phyloP scores from a whole-genome alignment of 257 asterid genomes.

The Handroanthus guayacan region DNA sequence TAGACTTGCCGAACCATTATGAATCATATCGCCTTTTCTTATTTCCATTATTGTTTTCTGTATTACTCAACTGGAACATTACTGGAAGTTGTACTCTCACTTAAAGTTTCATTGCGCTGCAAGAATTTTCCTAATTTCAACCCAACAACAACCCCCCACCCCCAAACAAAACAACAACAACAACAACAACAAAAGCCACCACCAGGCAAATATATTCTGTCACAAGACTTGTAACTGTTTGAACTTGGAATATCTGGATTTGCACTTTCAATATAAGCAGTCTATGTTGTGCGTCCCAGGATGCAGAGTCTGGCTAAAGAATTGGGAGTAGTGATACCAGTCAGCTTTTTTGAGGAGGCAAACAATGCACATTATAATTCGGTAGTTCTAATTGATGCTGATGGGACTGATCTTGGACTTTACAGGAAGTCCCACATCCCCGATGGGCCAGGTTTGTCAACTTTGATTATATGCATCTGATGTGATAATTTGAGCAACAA shows the following conservation, averaged over 20 bases:
- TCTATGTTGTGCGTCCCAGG: conserved; percentile 50
- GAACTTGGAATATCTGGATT: background rate
- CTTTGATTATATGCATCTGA: conserved; percentile 26
- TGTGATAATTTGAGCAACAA: conserved; percentile 20
- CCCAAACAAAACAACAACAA: too few species aligned
- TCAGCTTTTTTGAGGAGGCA: conserved; percentile 97
- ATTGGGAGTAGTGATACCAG: conserved; percentile 93
- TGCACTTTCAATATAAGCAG: conserved; percentile 12
- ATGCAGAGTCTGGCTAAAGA: conserved; percentile 95
- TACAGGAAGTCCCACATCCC: conserved; percentile 98
- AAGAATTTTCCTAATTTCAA: too few species aligned
- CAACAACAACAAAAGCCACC: too few species aligned
- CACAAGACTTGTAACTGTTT: background rate
- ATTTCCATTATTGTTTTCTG: too few species aligned
- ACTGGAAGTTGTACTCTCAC: too few species aligned
- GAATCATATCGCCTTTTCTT: too few species aligned
- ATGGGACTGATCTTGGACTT: conserved; percentile 94
- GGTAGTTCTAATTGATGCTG: conserved; percentile 87
- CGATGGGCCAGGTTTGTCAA: conserved; percentile 88
- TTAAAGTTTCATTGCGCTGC: too few species aligned
- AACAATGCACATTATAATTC: conserved; percentile 97
- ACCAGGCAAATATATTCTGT: too few species aligned
- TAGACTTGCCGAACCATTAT: too few species aligned
- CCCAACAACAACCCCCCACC: too few species aligned
- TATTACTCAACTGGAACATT: too few species aligned